phyloP scores from a whole-genome alignment of 106 monocot species.

The Platanthera zijinensis region DNA sequence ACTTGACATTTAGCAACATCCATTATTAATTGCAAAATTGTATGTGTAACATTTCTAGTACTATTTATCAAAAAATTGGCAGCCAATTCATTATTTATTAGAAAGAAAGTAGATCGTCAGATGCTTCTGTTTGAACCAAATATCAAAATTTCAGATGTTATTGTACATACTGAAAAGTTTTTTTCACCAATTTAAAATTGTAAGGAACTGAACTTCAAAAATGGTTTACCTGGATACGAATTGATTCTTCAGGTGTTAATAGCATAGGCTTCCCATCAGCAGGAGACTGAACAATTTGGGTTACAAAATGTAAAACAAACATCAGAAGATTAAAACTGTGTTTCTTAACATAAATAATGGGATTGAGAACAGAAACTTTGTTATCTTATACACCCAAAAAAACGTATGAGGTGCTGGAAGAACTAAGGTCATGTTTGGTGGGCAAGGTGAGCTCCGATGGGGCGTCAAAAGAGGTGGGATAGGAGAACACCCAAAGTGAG shows the following conservation, averaged over 20 bases:
- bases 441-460: no score
- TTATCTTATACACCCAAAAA: background rate
- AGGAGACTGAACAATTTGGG: constrained; percentile 59
- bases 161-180: background rate
- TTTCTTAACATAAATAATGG: background rate
- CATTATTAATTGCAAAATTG: background rate
- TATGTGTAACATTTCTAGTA: background rate
- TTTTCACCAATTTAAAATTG: background rate
- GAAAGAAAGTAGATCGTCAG: background rate
- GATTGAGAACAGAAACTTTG: background rate
- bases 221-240: constrained; percentile 75
- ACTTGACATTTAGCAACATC: background rate
- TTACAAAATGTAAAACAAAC: background rate
- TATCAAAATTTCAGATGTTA: background rate
- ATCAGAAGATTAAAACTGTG: background rate
- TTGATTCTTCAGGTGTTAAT: constrained; percentile 97
- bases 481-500: no score
- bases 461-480: no score
- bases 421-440: no score
- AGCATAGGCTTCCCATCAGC: constrained; percentile 99
- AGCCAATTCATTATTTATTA: background rate
- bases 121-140: background rate
- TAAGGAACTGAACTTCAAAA: background rate
- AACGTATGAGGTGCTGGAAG: no score
- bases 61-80: background rate